phyloP scores from a whole-genome alignment of 768 basidiomycete species.

The Lentinula edodes region DNA sequence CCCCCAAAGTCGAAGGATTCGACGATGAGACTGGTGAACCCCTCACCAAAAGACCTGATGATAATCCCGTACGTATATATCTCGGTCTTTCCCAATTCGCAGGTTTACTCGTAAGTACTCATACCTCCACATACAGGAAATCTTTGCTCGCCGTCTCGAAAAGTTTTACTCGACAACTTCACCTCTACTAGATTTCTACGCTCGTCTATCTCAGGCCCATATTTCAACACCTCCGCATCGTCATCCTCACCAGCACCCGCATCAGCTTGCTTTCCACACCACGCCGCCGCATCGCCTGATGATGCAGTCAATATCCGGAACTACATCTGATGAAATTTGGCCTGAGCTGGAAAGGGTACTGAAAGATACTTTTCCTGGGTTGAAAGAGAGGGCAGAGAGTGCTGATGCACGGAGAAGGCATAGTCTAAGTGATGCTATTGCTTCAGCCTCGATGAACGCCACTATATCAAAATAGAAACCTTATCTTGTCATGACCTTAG shows the following conservation, averaged over 20 bases:
- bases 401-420: slow-evolving; percentile 38
- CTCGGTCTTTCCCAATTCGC: neutral
- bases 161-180: slow-evolving; percentile 78
- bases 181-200: slow-evolving; percentile 74
- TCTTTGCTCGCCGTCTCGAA: slow-evolving; percentile 68
- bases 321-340: slow-evolving; percentile 89
- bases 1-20: slow-evolving; percentile 72
- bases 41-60: slow-evolving; percentile 83
- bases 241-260: slow-evolving; percentile 38
- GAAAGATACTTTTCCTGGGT: slow-evolving; percentile 47
- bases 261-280: slow-evolving; percentile 41
- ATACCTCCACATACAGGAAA: slow-evolving; percentile 43
- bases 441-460: slow-evolving; percentile 18
- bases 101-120: neutral
- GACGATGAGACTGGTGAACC: slow-evolving; percentile 88
- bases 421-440: slow-evolving; percentile 52
- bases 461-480: slow-evolving; percentile 1
- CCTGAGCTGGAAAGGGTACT: slow-evolving; percentile 67
- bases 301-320: slow-evolving; percentile 59
- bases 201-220: slow-evolving; percentile 24
- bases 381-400: slow-evolving; percentile 45
- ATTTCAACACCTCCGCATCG: slow-evolving; percentile 18
- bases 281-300: slow-evolving; percentile 40
- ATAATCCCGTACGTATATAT: slow-evolving; percentile 64
- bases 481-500: neutral